Base-by-base conservation (phyloP, 2,329 filamentous ascomycete genomes). In the Aspergillus alliaceus region DNA sequence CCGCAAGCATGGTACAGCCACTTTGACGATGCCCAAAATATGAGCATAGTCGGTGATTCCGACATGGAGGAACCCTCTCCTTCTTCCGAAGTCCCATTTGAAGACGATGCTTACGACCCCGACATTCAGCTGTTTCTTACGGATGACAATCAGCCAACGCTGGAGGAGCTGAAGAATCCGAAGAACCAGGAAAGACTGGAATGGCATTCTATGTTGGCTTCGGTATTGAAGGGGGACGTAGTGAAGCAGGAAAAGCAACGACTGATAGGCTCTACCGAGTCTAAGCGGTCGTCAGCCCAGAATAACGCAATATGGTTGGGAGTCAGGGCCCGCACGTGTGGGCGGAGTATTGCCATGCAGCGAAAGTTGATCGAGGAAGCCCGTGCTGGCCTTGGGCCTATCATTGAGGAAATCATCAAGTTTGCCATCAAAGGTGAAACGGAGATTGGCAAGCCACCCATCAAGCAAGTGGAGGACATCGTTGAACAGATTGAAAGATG, bases 211-310 rank as follows among this genome's bases (percentile, higher is more conserved):
- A 99, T 99, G 95, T 79, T 99, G 56, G 91, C 93, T 58, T 96
- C 93, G 14, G 95, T 99, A 4, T 79, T 99, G 64, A 97, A 93
- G 1, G 95, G 95, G 63, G 95, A 99, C 73, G 95, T 99, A 8
- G 93, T 99, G 57, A 91, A 91, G 68, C 95, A 99, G 75, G 95
- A 99, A 78, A 99, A 99, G 82, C 96, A 96, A 75, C 87, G 95
- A 44, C 76, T 99, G 68, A 95, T 96, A 64, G 93, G 91, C 46
- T 88, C 90, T 62, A 81, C 84, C 49, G 90, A 91, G 46, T 86
- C 92, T 62, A 89, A 90, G 68, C 85, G 86, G 31, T 85, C 88
- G 56, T 90, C 90, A 70, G 82, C 82, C 24, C 74, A 88, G 65
- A 86, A 85, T 67, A 79, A 79, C n/a, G 86, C 88, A 64, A 82